These are phyloP conservation scores for Hygrophorus pudorinus DNA, from an alignment of 768 basidiomycete species.

Conservation along the genomic window DNA sequence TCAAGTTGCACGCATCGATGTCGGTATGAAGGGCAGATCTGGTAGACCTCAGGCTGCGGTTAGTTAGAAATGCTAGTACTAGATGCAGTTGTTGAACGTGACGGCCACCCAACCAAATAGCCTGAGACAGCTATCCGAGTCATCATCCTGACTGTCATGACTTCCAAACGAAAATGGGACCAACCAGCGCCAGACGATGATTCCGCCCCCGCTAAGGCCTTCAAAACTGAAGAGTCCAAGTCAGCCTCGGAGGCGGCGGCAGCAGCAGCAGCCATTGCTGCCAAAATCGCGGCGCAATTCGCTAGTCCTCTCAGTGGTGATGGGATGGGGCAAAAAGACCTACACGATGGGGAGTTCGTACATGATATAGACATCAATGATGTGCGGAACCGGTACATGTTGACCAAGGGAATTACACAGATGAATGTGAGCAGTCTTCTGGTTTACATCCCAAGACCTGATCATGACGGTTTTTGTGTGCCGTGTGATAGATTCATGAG, in stretches of 20 bases:
- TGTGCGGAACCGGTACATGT: constrained; percentile 84
- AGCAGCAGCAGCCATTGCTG: constrained; percentile 76
- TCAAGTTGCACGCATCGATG: too few species aligned
- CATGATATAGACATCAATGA: constrained; percentile 97
- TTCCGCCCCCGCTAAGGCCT: constrained; percentile 30
- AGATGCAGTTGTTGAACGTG: too few species aligned
- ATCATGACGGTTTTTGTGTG: constrained; percentile 1
- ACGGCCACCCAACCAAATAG: too few species aligned
- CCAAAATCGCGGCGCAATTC: constrained; percentile 90
- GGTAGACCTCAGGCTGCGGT: too few species aligned
- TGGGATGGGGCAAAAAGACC: constrained; percentile 42
- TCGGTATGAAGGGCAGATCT: too few species aligned
- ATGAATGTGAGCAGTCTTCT: constrained; percentile 51
- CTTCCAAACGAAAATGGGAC: constrained; percentile 80
- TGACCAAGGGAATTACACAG: constrained; percentile 92
- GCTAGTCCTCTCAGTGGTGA: constrained; percentile 33
- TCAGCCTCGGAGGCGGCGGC: constrained; percentile 59
- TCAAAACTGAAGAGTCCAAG: constrained; percentile 43
- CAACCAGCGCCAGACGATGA: constrained; percentile 44
- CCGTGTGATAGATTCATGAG: constrained; percentile 59
- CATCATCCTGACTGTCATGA: constrained; percentile 27
- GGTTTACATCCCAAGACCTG: background rate
- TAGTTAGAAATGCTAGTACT: too few species aligned
- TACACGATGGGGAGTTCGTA: constrained; percentile 71
- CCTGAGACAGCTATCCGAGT: too few species aligned